A percentile compares a stretch with the other conserved stretches of the same genome.
These are phyloP conservation scores for Prunus fruticosa DNA, from an alignment of 306 rosid genomes.

Conservation along the genomic window DNA sequence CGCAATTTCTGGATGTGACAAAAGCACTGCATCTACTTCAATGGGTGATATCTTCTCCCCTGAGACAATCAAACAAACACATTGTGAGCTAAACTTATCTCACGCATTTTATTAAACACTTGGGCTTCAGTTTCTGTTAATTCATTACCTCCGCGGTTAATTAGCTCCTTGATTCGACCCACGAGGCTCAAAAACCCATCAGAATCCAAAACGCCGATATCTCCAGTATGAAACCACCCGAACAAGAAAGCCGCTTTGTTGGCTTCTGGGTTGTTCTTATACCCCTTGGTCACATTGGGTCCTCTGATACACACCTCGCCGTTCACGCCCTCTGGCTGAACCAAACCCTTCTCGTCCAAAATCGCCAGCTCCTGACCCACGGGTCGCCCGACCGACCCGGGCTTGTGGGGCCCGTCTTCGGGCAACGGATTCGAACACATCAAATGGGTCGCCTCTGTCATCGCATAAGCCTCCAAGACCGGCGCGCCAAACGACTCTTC, in stretches of 20 bases:
- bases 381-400: conserved; percentile 88
- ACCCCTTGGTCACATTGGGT: conserved; percentile 75
- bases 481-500: conserved; percentile 78
- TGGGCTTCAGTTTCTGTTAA: too few relatives aligned
- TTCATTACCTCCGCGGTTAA: conserved; percentile 83
- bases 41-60: conserved; percentile 97
- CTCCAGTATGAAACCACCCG: conserved; percentile 94
- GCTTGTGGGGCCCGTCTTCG: conserved; percentile 64
- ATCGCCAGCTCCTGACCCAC: conserved; percentile 79
- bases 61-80: conserved; percentile 16
- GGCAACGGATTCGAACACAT: conserved; percentile 86
- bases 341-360: conserved; percentile 51
- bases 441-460: conserved; percentile 87
- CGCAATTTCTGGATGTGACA: conserved; percentile 61
- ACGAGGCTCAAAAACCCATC: conserved; percentile 91
- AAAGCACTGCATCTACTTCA: conserved; percentile 81
- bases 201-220: conserved; percentile 68
- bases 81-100: background rate
- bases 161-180: conserved; percentile 94
- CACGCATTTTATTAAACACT: background rate
- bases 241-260: conserved; percentile 58
- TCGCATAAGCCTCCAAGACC: conserved; percentile 89
- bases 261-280: conserved; percentile 69
- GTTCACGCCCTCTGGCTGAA: conserved; percentile 7
- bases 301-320: conserved; percentile 92